Evolutionary conservation across 179 eudicot genomes (phyloP), one percentile per base, ranked within the genome.

Genomic region (Silene coronaria): DNA sequence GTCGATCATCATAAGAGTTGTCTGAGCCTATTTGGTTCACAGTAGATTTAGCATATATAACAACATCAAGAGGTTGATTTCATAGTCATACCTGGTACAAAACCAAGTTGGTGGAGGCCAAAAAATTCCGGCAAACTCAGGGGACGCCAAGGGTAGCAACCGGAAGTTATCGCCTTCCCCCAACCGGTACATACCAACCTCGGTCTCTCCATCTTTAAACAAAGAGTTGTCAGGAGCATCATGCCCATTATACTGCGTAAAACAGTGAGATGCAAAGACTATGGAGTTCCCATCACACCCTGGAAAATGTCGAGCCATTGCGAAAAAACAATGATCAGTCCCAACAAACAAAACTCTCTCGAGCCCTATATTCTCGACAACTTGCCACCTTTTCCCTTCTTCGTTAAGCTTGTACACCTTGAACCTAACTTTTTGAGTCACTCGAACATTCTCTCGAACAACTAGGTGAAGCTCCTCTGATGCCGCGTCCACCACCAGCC

Each of bases 291-390:
- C 76, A 38, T 24, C 0, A 57, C 73, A 72, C 5, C 77, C 77
- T 6, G 45, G 46, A 38, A 78, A 72, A 65, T 72, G 22, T 5
- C 2, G 14, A n/a, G 73, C 67, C 38, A 5, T 67, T 4, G 66
- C 77, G 65, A 78, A 78, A 58, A 78, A 78, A 17, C 81, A 78
- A 19, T 57, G 66, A 65, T 55, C 68, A 9, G 28, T n/a, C 6
- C 77, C 72, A 2, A 78, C 73, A 67, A 72, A 78, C 61, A 78
- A 6, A 9, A 78, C 77, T n/a, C n/a, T 24, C 30, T 66, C 68
- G 55, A 0, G 5, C 28, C 73, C 81, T 36, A 78, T 51, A 26
- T 34, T 57, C 0, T 53, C 4, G 5, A 78, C 68, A 14, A 55
- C n/a, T 17, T 66, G 48, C 81, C 81, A 78, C 3, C 30, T 36